These are phyloP conservation scores for Leccinum uliginosum DNA, from an alignment of 768 basidiomycete genomes.

Conservation along the genomic window DNA sequence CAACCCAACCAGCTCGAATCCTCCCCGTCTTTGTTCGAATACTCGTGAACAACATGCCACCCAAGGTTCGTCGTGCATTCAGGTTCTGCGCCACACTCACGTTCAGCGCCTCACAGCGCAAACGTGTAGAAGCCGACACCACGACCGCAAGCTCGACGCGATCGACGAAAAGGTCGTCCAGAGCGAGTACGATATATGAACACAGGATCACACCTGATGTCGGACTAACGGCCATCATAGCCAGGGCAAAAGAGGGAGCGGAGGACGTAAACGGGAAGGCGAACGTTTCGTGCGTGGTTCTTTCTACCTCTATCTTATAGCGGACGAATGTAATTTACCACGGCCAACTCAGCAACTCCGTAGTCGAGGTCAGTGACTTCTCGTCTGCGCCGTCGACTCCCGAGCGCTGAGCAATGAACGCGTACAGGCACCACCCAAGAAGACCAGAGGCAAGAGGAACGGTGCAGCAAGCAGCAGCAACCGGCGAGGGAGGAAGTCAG, in stretches of 20 bases:
- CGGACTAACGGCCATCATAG: constrained; percentile 11
- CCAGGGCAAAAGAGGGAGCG: constrained; percentile 11
- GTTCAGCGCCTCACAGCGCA: constrained; percentile 43
- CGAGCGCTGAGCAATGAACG: background rate
- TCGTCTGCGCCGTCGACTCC: background rate
- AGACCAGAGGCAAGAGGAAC: constrained; percentile 32
- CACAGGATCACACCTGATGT: constrained; percentile 12
- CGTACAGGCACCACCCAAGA: constrained; percentile 38
- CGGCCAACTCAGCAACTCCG: constrained; percentile 14
- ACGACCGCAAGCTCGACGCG: constrained; percentile 32
- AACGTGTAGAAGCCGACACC: constrained; percentile 45
- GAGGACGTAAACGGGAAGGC: constrained; percentile 5
- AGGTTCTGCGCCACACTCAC: constrained; percentile 9
- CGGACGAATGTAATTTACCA: constrained; percentile 8
- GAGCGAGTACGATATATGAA: constrained; percentile 23
- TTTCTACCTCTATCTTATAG: background rate
- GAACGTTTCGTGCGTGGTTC: constrained; percentile 24
- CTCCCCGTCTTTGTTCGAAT: background rate
- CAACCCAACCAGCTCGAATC: background rate
- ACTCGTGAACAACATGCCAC: constrained; percentile 31
- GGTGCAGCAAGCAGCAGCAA: constrained; percentile 3
- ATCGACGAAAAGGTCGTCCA: constrained; percentile 43
- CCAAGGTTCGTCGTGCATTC: constrained; percentile 28
- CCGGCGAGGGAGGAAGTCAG: constrained; percentile 18
- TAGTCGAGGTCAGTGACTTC: constrained; percentile 24